Conservation (phyloP, 352 stramenopile genomes). For the Pythium folliculosum region DNA sequence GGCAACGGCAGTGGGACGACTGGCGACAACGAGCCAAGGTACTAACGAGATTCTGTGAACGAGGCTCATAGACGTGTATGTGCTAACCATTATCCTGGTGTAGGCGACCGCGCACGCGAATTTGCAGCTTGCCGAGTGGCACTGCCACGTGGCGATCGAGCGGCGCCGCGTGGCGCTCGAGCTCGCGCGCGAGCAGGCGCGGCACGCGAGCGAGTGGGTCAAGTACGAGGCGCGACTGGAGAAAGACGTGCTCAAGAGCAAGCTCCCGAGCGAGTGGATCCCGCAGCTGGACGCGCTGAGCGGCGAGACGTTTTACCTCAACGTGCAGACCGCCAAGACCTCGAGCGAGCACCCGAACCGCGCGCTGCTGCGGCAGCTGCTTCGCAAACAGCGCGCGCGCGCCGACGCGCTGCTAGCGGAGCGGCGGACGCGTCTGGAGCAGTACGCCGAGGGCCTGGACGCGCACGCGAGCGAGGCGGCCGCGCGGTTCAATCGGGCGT, state of each 20-base stretch:
- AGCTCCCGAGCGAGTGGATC: slow-evolving; percentile 43
- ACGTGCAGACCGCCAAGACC: slow-evolving; percentile 37
- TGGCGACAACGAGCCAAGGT: slow-evolving; percentile 12
- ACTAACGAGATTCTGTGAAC: not conserved
- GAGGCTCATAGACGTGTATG: not conserved
- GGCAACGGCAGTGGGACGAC: slow-evolving; percentile 18
- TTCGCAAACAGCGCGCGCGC: slow-evolving; percentile 32
- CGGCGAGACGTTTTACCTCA: slow-evolving; percentile 45
- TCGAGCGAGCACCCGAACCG: slow-evolving; percentile 42
- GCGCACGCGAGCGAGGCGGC: slow-evolving; percentile 7
- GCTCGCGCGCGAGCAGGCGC: slow-evolving; percentile 26
- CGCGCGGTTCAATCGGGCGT: not conserved
- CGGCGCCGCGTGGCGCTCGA: slow-evolving; percentile 27
- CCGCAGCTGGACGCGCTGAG: slow-evolving; percentile 40
- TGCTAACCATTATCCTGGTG: not conserved
- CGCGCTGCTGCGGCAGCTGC: slow-evolving; percentile 32
- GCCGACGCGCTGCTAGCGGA: slow-evolving; percentile 32
- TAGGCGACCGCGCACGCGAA: slow-evolving; percentile 13
- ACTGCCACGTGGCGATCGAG: slow-evolving; percentile 35
- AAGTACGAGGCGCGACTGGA: slow-evolving; percentile 42
- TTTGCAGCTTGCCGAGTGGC: slow-evolving; percentile 33
- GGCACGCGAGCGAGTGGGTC: slow-evolving; percentile 34
- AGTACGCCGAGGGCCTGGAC: slow-evolving; percentile 31
- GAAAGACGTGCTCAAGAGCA: slow-evolving; percentile 40
- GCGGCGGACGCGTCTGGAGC: slow-evolving; percentile 27